Base-by-base conservation (phyloP, 2,329 filamentous ascomycete genomes). In the Trichocomaceae sp. region DNA sequence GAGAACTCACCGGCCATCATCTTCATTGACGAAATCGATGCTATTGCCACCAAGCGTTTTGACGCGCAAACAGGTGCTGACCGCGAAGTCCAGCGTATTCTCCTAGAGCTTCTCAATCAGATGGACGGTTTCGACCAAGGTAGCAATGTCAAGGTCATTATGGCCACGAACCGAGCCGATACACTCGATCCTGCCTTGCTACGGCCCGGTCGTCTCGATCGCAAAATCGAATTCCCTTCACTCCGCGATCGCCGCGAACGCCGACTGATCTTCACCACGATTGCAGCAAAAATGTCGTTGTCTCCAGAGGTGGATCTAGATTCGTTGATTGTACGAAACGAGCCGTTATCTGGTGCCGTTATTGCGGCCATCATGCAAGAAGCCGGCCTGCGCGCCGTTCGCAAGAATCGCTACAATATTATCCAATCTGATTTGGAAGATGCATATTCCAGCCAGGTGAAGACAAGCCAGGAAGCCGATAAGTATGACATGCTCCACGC, bases 101-200 rank as follows among this genome's bases (percentile, higher is more conserved):
- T 99, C 57, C 85, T 99, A 58, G 93, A 99, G 73, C 79, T 99
- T 62, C 85, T 99, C 61, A 99, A 99, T 77, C 93, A 99, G 76
- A 99, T 99, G 93, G 93, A 99, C 71, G 93, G 93, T 61, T 99
- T 99, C 78, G 93, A 99, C 73, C 93, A 99, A 75, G 96, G 90
- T 0, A 88, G 90, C 71, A 99, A 99, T 74, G 93, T 99, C 75
- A 99, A 99, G 79, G 93, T 99, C 71, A 99, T 99, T 77, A 99
- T 99, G 93, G 93, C 66, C 83, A 97, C 93, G 57, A 99, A 99
- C 79, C 82, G 93, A 75, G 93, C 92, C 13, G 92, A 97, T 72
- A 97, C 92, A 0, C 83, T 99, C 48, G 92, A 99, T 69, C 92
- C 92, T 33, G 92, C 92, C 1, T 79, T 99, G 65, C 80, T 99